These are phyloP conservation scores for Metschnikowia continentalis DNA, from an alignment of 805 yeast species.

Conservation along the genomic window DNA sequence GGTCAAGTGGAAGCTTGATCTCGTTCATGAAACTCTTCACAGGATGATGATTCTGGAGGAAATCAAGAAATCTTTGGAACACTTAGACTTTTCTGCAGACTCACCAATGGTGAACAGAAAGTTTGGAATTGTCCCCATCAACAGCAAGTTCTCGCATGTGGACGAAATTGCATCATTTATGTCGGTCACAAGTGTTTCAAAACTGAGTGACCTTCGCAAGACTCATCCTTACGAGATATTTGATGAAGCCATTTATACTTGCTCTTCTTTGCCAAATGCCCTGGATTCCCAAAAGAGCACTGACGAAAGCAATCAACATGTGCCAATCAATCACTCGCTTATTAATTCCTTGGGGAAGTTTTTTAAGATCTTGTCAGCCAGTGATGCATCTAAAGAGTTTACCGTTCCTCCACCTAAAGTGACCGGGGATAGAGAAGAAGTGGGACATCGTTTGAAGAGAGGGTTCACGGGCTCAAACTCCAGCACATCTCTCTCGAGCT, in stretches of 20 bases:
- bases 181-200: conserved; percentile 16
- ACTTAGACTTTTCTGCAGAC: conserved; percentile 29
- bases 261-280: conserved; percentile 21
- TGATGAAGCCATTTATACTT: conserved; percentile 58
- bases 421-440: conserved; percentile 4
- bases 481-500: conserved; percentile 30
- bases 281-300: conserved; percentile 3
- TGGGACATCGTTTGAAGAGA: conserved; percentile 6
- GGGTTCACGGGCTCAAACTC: conserved; percentile 31
- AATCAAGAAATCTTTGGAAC: neutral
- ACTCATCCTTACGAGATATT: conserved; percentile 60
- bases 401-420: conserved; percentile 10
- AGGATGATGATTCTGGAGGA: conserved; percentile 2
- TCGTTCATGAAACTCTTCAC: conserved; percentile 19
- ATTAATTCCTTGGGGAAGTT: conserved; percentile 30
- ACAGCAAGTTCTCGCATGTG: conserved; percentile 21
- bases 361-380: conserved; percentile 34
- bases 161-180: conserved; percentile 12
- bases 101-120: conserved; percentile 46
- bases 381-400: conserved; percentile 18
- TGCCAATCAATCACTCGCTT: conserved; percentile 32
- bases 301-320: neutral
- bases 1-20: conserved; percentile 29
- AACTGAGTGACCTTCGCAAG: conserved; percentile 38
- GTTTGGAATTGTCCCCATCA: conserved; percentile 40